A percentile compares a stretch with the other conserved stretches of the same genome.
Evolutionary conservation across 140 eudicot genomes (phyloP).

Genomic region (Bidens hawaiensis): DNA sequence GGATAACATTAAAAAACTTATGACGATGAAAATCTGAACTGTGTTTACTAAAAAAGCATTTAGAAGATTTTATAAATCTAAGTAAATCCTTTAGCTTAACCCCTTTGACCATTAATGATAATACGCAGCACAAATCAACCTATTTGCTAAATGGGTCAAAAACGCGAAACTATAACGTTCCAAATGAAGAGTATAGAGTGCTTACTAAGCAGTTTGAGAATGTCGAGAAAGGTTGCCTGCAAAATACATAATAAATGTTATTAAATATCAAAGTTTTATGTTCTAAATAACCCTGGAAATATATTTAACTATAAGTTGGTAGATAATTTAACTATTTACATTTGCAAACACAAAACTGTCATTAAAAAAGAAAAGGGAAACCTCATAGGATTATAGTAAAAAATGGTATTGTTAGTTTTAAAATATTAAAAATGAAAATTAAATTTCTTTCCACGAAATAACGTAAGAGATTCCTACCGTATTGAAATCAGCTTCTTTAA

Average conservation of each 20-base stretch:
- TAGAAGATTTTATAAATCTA: neutral
- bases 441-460: neutral
- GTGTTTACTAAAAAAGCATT: neutral
- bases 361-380: neutral
- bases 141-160: neutral
- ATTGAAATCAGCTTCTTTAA: constrained; percentile 84
- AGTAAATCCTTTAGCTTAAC: neutral
- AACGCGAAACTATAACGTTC: neutral
- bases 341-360: neutral
- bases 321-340: no score
- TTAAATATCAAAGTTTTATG: neutral
- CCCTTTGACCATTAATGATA: neutral
- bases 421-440: no score
- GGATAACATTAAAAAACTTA: neutral
- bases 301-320: no score
- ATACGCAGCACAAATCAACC: neutral
- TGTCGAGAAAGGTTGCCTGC: constrained; percentile 94
- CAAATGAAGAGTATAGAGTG: neutral
- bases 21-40: neutral
- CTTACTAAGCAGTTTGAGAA: constrained; percentile 81
- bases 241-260: constrained; percentile 16
- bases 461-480: constrained; percentile 52
- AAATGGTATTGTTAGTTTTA: neutral
- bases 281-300: no score
- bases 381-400: neutral